Evolutionary conservation across 2,329 filamentous ascomycete species (phyloP), one percentile per base, ranked within the genome.

Genomic region (Fusarium musae): DNA sequence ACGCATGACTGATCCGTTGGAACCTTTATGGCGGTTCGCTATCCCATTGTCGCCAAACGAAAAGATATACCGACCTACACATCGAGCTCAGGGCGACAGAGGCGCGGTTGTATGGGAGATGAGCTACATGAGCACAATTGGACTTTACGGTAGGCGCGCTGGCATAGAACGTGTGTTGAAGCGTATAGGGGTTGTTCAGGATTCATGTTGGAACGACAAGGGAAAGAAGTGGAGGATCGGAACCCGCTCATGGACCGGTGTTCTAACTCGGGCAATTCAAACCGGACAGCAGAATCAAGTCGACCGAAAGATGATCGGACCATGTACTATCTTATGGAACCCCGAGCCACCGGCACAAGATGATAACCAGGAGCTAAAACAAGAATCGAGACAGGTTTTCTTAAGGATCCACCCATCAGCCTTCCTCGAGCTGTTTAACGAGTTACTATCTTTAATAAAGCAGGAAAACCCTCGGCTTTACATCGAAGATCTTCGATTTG

Each of bases 121-220:
- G 85, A 98, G 95, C 80, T 99, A 98, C 80, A 93, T 96, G 85
- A 93, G 93, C 75, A 97, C 94, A 3, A 92, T 98, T 73, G 88
- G 92, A 19, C 80, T 98, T 7, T 91, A 92, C 74, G 96, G 95
- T 1, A 83, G 85, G 19, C 84, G 89, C 44, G 82, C 84, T 36
- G 91, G 91, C 59, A 84, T 97, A 44, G 85, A 91, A 62, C 87
- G 88, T 42, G 85, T 96, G 15, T 80, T 98, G 39, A 90, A 85
- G 77, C 87, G 86, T 9, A 76, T 97, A 4, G 91, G 93, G 2
- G 81, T 94, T 49, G 84, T 84, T 2, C 86, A 90, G 26, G 86
- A 89, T 19, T 85, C 87, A 21, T 83, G 90, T 30, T 94, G 91
- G 89, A 89, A 88, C 30, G 84, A 83, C 6, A 90, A 87, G 66